phyloP scores from a whole-genome alignment of 768 basidiomycete species.

The Boletus reticulatus region DNA sequence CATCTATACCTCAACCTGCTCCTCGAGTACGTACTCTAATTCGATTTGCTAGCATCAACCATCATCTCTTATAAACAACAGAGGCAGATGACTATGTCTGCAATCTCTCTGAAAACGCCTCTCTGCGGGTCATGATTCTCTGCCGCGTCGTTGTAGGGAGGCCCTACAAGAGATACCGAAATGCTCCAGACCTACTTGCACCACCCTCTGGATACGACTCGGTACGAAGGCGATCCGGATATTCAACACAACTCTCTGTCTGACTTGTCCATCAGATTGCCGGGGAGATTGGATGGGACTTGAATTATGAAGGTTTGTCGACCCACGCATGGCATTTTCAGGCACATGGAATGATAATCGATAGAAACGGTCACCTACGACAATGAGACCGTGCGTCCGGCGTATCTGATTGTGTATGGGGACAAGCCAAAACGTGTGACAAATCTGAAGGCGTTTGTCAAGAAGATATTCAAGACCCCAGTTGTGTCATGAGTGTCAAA shows the following conservation, averaged over 20 bases:
- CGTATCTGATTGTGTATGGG: slow-evolving; percentile 64
- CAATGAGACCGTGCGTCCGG: slow-evolving; percentile 66
- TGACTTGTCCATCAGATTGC: slow-evolving; percentile 41
- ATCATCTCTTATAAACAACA: slow-evolving; percentile 24
- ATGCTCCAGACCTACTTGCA: slow-evolving; percentile 44
- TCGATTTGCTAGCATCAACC: neutral
- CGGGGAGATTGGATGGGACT: slow-evolving; percentile 60
- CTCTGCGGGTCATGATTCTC: slow-evolving; percentile 50
- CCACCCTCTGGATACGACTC: slow-evolving; percentile 63
- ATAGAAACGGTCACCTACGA: slow-evolving; percentile 62
- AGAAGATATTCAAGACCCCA: slow-evolving; percentile 31
- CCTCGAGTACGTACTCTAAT: slow-evolving; percentile 49
- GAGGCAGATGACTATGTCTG: slow-evolving; percentile 66
- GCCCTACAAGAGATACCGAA: slow-evolving; percentile 47
- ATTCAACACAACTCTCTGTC: neutral
- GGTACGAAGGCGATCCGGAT: slow-evolving; percentile 34
- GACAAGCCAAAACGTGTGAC: slow-evolving; percentile 17
- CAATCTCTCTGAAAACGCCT: slow-evolving; percentile 41
- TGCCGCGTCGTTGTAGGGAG: slow-evolving; percentile 66
- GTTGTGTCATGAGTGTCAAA: slow-evolving; percentile 19
- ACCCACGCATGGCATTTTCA: neutral
- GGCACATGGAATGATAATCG: neutral
- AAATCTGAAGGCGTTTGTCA: slow-evolving; percentile 28
- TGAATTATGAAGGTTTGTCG: slow-evolving; percentile 54
- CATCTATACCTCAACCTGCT: slow-evolving; percentile 65